phyloP scores from a whole-genome alignment of 106 monocot species.

The Cymbidium sinense region DNA sequence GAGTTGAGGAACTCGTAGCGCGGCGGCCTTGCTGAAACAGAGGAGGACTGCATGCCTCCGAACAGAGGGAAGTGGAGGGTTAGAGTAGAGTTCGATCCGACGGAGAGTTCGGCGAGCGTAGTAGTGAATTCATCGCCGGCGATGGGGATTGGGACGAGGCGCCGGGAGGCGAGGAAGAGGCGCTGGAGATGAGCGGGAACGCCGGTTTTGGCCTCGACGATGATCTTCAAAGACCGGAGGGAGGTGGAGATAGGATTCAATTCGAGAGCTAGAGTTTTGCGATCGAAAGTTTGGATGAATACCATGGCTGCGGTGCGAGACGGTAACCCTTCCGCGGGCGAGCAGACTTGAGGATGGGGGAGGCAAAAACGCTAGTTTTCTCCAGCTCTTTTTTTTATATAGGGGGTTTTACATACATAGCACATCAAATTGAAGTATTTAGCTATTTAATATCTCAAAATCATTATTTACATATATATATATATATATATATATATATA shows the following conservation, averaged over 20 bases:
- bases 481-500: too few relatives aligned
- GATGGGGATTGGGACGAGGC: slow-evolving; percentile 12
- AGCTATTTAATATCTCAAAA: too few relatives aligned
- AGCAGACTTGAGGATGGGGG: not conserved
- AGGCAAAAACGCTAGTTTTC: too few relatives aligned
- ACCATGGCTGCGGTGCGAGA: slow-evolving; percentile 31
- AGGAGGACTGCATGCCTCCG: slow-evolving; percentile 30
- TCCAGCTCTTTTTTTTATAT: too few relatives aligned
- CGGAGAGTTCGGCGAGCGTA: slow-evolving; percentile 22
- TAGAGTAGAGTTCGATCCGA: slow-evolving; percentile 30
- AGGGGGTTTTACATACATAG: too few relatives aligned
- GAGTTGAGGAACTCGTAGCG: slow-evolving; percentile 90
- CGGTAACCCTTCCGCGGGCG: not conserved
- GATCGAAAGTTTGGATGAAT: slow-evolving; percentile 52
- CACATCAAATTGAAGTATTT: too few relatives aligned
- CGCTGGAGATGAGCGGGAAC: slow-evolving; percentile 35
- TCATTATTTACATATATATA: too few relatives aligned
- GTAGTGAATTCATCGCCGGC: not conserved
- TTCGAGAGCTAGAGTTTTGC: slow-evolving; percentile 49
- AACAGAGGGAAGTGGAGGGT: slow-evolving; percentile 45
- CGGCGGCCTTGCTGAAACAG: slow-evolving; percentile 37
- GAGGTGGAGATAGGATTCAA: slow-evolving; percentile 42
- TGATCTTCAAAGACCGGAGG: slow-evolving; percentile 27
- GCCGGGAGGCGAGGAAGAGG: slow-evolving; percentile 38
- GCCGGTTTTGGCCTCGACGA: slow-evolving; percentile 30